These are phyloP conservation scores for Echria macrotheca DNA, from an alignment of 495 filamentous ascomycete species.

Conservation along the genomic window DNA sequence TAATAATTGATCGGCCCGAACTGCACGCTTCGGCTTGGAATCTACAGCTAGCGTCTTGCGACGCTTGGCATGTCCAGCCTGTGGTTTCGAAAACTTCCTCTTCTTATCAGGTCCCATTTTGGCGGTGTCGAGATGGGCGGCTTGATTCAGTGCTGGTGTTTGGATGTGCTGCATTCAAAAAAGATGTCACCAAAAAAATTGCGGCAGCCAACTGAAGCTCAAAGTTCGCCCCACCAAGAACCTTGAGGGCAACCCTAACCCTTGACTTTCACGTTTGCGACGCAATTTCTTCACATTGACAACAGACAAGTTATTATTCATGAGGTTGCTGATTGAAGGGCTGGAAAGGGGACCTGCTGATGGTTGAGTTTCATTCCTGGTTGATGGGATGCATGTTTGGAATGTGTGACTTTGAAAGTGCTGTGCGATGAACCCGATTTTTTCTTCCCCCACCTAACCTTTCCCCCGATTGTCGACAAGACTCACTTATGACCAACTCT, in stretches of 20 bases:
- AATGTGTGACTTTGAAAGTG: too few relatives aligned
- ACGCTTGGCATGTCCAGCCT: constrained; percentile 37
- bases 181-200: constrained; percentile 1
- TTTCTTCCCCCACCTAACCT: too few relatives aligned
- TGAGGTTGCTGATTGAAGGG: too few relatives aligned
- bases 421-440: too few relatives aligned
- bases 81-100: constrained; percentile 36
- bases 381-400: too few relatives aligned
- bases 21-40: constrained; percentile 28
- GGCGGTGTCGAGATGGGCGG: too few relatives aligned
- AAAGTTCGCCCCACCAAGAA: constrained; percentile 18
- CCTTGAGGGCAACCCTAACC: constrained; percentile 5
- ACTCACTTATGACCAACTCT: too few relatives aligned
- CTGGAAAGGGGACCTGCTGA: too few relatives aligned
- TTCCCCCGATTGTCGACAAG: too few relatives aligned
- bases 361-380: too few relatives aligned
- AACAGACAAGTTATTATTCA: too few relatives aligned
- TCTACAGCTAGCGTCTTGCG: constrained; percentile 33
- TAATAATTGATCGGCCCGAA: constrained; percentile 58
- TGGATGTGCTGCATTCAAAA: background rate
- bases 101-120: constrained; percentile 37
- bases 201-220: background rate
- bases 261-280: background rate
- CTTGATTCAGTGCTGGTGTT: too few relatives aligned
- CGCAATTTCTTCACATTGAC: background rate